Evolutionary conservation across 1,284 basidiomycete genomes (phyloP), one percentile per base, ranked within the genome.

Genomic region (Nidula niveotomentosa): DNA sequence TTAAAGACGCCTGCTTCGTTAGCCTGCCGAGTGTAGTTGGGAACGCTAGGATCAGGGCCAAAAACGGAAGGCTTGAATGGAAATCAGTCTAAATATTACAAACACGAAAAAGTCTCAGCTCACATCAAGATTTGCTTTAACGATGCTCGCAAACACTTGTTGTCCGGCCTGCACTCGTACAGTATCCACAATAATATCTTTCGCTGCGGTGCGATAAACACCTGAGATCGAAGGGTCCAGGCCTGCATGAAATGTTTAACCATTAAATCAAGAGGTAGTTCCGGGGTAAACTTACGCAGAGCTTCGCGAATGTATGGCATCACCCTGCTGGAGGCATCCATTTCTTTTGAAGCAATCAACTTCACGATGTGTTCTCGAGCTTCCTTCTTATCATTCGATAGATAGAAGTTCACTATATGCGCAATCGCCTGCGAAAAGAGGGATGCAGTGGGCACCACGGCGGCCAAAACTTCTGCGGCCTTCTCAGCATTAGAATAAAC

Each of bases 331-430:
- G 65, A 59, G 8, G 61, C 63, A 30, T 70, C 64, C 2, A 63
- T 57, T 3, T 65, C 62, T 8, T 58, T 47, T 15, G 59, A 60
- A 23, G 61, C 58, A 23, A 71, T 67, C 34, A 82, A 59, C 13
- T 55, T 60, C 7, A 77, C 67, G 37, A 90, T 75, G 44, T 79
- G 71, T 10, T 71, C 69, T 18, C 79, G 69, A 48, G 76, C 76
- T 23, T 67, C 56, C 39, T 65, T 56, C 53, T 73, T 71, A 33
- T 67, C 69, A 1, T 77, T 71, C 30, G 76, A 69, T 15, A 90
- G 70, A 63, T 84, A 91, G 68, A 83, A 88, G 65, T 90, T 76
- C 49, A 91, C 74, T 34, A 88, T 76, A 53, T 82, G 77, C 2
- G 81, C 76, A 33, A 88, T 67, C 4, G 79, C 77, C 58, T 81